Base-by-base conservation (phyloP, 2,329 filamentous ascomycete genomes). In the Neofusicoccum laricinum region DNA sequence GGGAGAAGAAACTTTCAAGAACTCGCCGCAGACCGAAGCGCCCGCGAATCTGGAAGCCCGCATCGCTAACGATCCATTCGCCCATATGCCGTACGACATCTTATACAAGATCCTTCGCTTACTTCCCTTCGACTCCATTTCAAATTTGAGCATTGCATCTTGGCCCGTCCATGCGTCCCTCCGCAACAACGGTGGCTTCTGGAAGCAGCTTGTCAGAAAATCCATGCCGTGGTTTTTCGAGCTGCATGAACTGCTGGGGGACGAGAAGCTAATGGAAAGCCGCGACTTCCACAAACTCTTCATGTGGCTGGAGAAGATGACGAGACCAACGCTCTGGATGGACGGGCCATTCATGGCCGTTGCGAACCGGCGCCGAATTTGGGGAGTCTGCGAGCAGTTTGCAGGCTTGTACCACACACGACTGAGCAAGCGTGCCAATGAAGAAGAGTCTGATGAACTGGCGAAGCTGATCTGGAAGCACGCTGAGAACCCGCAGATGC, bases 281-380 rank as follows among this genome's bases (percentile, higher is more conserved):
- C 3, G 8, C 19, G 62, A 71, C 43, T 69, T 45, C 48, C 68
- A 68, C 51, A 48, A 43, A 10, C 38, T 67, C 3, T 71, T 69
- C 34, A 59, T 72, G 10, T 74, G 72, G 69, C 41, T 72, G 11
- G 50, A 71, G 30, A 49, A 43, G 34, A 30, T 64, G 7, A 71
- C 72, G 1, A 65, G 21, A 12, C 67, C 70, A 14, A 58, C 45
- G 8, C 62, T 65, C n/a, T 69, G 69, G 5, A 68, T 71, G 62
- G 57, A 53, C 15, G 69, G 69, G 1, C 67, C 69, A 1, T 69
- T 73, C 11, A 69, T 74, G 66, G 67, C 66, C 5, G 65, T 76
- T 59, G 73, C 73, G 19, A 76, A 76, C 62, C 70, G 74, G 14
- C 67, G 71, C 11, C 46, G 46, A 12, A 17, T 50, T 25, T 50